Base-by-base conservation (phyloP, 768 basidiomycete species). In the Boletus subparvulus region DNA sequence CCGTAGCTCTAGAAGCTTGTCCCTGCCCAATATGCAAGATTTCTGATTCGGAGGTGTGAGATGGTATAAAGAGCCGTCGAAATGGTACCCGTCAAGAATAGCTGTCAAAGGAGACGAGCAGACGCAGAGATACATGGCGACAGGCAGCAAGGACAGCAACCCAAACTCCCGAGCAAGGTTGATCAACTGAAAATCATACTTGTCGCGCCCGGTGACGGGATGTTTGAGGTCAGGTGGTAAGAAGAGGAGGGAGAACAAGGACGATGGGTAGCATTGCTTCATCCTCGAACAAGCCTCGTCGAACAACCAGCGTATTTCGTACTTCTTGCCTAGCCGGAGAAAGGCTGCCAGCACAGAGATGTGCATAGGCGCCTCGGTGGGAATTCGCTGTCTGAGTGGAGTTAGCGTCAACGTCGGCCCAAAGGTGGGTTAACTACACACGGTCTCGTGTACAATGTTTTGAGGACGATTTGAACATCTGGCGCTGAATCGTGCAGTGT, bases 401-500 rank as follows among this genome's bases (percentile, higher is more conserved):
- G 46, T 66, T 32, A 60, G 47, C 36, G 17, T 54, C 51, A 13
- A 47, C 32, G 24, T 6, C 41, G 33, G 51, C 39, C 26, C 13
- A 17, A 46, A 30, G 19, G 50, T 35, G 43, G 43, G 48, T 43
- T 35, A 19, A 50, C 44, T 57, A 67, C 65, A 37, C 57, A 67
- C 65, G 65, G 62, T 66, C 47, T 64, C 46, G 42, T 36, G 43
- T 66, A 62, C 46, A 66, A 33, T 0, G 65, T 65, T 42, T 65
- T 64, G 44, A 66, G 65, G 17, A 66, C 60, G 21, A 66, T 66
- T 59, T 67, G 65, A n/a, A 66, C 58, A 30, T 66, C 65, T 42
- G 56, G 47, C 12, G 62, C 60, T 10, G 55, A 41, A 50, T 66
- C 65, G 5, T 64, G 53, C 44, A 66, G 28, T 1, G 58, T 58